Evolutionary conservation across 768 basidiomycete genomes (phyloP).

Genomic region (Amanita pallidorosea): DNA sequence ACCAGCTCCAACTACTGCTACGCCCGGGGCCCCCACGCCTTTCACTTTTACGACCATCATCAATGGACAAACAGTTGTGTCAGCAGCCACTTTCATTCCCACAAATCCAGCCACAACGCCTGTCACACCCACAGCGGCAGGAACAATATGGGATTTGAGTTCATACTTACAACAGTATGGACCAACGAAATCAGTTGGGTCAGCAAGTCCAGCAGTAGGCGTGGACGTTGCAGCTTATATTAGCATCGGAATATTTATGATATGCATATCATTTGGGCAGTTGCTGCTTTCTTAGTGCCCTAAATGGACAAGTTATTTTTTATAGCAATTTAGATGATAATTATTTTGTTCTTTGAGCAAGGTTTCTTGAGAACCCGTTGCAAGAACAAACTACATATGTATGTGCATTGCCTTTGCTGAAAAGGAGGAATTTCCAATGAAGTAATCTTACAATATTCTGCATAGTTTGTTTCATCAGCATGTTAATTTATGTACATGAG

Average conservation of each 20-base stretch:
- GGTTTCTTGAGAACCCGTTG: too few species aligned
- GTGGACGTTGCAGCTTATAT: background rate
- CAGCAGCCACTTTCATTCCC: slow-evolving; percentile 29
- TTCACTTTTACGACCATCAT: slow-evolving; percentile 41
- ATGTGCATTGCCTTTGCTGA: too few species aligned
- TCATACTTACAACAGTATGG: slow-evolving; percentile 21
- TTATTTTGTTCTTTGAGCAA: too few species aligned
- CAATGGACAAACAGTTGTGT: slow-evolving; percentile 20
- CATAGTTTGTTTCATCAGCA: too few species aligned
- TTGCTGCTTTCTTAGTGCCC: background rate
- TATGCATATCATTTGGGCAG: background rate
- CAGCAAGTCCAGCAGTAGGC: background rate
- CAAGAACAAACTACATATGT: too few species aligned
- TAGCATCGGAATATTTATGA: background rate
- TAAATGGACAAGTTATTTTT: too few species aligned
- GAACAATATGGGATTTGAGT: slow-evolving; percentile 24
- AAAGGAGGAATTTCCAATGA: too few species aligned
- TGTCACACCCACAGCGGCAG: slow-evolving; percentile 14
- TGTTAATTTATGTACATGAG: too few species aligned
- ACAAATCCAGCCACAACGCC: slow-evolving; percentile 22
- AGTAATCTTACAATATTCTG: too few species aligned
- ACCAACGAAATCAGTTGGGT: slow-evolving; percentile 8
- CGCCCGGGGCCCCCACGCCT: slow-evolving; percentile 36
- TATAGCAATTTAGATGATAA: too few species aligned
- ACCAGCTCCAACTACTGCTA: slow-evolving; percentile 26